Conservation (phyloP, 257 asterid genomes). For the Penstemon newberryi region DNA sequence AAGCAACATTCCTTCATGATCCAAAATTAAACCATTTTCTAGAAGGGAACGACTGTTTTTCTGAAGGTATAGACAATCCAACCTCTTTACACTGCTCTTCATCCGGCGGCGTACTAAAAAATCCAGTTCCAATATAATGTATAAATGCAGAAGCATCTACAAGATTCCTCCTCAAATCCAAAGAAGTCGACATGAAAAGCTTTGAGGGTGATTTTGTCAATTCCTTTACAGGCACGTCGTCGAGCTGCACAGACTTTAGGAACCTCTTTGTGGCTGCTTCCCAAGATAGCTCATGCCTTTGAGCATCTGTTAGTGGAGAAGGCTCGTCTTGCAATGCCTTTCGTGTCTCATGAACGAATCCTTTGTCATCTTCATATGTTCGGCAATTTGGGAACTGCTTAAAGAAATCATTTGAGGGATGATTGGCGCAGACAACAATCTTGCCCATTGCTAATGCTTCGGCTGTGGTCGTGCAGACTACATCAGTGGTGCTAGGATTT, state of each 20-base stretch:
- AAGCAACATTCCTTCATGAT: conserved; percentile 15
- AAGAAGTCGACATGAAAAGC: conserved; percentile 57
- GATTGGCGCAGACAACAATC: conserved; percentile 91
- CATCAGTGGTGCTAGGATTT: conserved; percentile 98
- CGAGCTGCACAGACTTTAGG: conserved; percentile 66
- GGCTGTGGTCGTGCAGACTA: conserved; percentile 96
- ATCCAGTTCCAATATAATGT: conserved; percentile 72
- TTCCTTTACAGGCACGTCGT: conserved; percentile 41
- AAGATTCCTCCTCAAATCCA: conserved; percentile 56
- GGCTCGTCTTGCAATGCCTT: conserved; percentile 79
- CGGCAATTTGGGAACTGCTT: conserved; percentile 95
- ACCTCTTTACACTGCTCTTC: conserved; percentile 77
- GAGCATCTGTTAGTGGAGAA: conserved; percentile 63
- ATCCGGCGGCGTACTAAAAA: conserved; percentile 64
- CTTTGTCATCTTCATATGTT: conserved; percentile 60
- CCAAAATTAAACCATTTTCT: conserved; percentile 38
- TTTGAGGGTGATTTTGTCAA: conserved; percentile 48
- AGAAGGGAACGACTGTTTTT: conserved; percentile 38
- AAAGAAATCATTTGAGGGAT: conserved; percentile 95
- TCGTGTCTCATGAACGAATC: conserved; percentile 70
- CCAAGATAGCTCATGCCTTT: conserved; percentile 90
- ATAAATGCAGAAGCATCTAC: conserved; percentile 84
- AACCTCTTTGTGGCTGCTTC: conserved; percentile 94
- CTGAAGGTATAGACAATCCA: conserved; percentile 54
- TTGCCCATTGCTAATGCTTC: conserved; percentile 99